Evolutionary conservation across 2,329 filamentous ascomycete species (phyloP), one percentile per base, ranked within the genome.

Genomic region (Aspergillus quadrilineatus): DNA sequence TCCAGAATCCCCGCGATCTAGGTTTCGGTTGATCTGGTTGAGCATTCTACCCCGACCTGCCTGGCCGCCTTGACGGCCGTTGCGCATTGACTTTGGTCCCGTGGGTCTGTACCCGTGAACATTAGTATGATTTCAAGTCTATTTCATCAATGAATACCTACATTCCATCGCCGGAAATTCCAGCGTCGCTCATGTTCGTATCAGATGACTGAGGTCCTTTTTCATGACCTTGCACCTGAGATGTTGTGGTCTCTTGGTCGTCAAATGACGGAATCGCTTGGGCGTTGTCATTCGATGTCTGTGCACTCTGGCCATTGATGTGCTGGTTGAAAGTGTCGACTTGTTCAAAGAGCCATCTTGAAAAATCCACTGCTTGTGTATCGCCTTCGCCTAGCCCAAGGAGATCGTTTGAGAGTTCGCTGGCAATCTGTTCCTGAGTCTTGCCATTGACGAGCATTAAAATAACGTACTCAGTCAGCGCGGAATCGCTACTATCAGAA

Each of bases 361-460:
- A 87, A 71, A 99, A 97, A 53, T 92, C 88, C 60, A 84, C 85
- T 6, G 91, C 90, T 62, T 87, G 87, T 50, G 89, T 85, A 66
- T 97, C 93, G 58, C 96, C 92, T 46, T 91, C 86, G 2, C 86
- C 85, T 4, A 97, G 83, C 56, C 86, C 86, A 2, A 99, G 83
- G 42, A 99, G 83, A 67, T 99, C 94, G 62, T 87, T 89, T 1
- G 92, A 89, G 12, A 99, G 85, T 72, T 99, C 94, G 43, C 85
- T 80, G 8, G 92, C 89, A 63, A 99, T 93, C 71, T 97, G 89
- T 50, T 92, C 86, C 72, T 96, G 88, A 4, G 89, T 92, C 75
- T 96, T 97, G 67, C 92, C 91, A 76, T 97, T 97, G 60, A 90
- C 90, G 32, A 99, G 84, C 93, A 97, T 97, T 61, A 97, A 85